Base-by-base conservation (phyloP, 108 stramenopile species). In the Stephanodiscus minutulus region DNA sequence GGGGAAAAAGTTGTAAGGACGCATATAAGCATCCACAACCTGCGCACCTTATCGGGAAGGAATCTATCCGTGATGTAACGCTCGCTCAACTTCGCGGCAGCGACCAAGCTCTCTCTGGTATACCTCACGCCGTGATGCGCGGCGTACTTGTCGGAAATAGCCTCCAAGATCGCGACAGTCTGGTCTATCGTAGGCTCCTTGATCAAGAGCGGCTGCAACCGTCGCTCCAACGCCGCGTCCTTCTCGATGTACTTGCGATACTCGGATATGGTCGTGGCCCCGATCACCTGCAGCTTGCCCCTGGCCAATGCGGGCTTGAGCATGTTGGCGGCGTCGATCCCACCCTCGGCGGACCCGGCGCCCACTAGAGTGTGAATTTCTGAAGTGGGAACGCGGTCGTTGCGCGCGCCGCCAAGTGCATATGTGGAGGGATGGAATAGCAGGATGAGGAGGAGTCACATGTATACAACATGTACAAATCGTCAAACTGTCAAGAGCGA, bases 181-280 rank as follows among this genome's bases (percentile, higher is more conserved):
- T 94, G 85, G 29, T 83, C 81, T 9, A 91, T 77, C 12, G 84
- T 76, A 1, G 96, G 94, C 76, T 97, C 96, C 68, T 87, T 88
- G 54, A 95, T 83, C 70, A 85, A 72, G 15, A 95, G 77, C 15
- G 92, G 94, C 72, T 97, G 96, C 41, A 97, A 77, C 24, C 96
- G 85, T 24, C 96, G 79, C 61, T 95, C 94, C 47, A 97, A 69
- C 9, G 96, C 96, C 1, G 87, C 88, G 83, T 97, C 96, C 73
- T 95, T 95, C 77, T 94, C 94, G 60, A 97, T 94, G 83, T 94
- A 89, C 73, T 93, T 89, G 1, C 93, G 80, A 77, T 97, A 95
- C 78, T 97, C 96, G 9, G 86, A 63, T 53, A 94, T 83, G 18
- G 96, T 97, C 11, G 96, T 97, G 21, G 96, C 96, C 10, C 94